phyloP scores from a whole-genome alignment of 768 basidiomycete genomes.

The Boletus bicolor region DNA sequence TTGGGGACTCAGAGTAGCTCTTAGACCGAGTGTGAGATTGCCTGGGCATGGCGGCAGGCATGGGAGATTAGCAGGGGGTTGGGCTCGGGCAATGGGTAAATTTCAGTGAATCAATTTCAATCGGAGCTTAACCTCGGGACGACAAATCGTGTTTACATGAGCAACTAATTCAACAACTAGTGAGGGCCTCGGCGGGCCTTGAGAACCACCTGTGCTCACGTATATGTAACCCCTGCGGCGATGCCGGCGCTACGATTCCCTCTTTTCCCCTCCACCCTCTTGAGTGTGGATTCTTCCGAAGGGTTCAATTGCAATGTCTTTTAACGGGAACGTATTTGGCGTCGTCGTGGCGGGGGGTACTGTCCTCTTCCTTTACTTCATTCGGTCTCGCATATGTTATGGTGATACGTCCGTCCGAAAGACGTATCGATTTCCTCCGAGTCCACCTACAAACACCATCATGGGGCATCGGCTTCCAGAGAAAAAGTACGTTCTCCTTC shows the following conservation, averaged over 20 bases:
- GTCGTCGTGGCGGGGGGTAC: neutral
- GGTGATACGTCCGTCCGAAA: neutral
- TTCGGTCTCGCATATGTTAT: neutral
- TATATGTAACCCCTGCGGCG: no score
- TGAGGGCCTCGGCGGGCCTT: no score
- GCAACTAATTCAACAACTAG: no score
- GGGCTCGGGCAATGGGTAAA: no score
- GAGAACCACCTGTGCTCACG: no score
- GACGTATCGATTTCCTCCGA: constrained; percentile 3
- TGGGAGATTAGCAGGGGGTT: no score
- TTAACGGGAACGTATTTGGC: neutral
- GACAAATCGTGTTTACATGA: no score
- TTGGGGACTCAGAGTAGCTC: no score
- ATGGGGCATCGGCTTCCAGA: neutral
- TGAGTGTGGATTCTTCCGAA: neutral
- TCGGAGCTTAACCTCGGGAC: no score
- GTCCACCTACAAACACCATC: constrained; percentile 3
- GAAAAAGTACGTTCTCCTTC: constrained; percentile 4
- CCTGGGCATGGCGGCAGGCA: no score
- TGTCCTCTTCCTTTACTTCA: neutral
- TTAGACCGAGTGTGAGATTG: no score
- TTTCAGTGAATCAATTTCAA: no score
- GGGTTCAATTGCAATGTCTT: neutral
- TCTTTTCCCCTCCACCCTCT: neutral
- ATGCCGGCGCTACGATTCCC: neutral